A percentile compares a stretch with the other conserved stretches of the same genome.
phyloP scores from a whole-genome alignment of 2,329 filamentous ascomycete genomes.

The Nothomitra cinnamomea region DNA sequence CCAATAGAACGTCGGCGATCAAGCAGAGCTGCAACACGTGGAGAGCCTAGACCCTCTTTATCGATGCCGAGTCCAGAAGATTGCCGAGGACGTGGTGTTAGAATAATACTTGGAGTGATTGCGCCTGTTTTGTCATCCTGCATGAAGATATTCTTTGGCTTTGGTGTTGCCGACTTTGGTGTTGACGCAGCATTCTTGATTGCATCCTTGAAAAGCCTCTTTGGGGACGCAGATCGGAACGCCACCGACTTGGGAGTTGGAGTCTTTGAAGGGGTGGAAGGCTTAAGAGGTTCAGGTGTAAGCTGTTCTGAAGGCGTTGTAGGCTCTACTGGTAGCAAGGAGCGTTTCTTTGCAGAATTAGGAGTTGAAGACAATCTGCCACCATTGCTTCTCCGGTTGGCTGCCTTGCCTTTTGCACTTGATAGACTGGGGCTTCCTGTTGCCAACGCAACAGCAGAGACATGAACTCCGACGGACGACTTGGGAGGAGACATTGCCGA shows the following conservation, averaged over 20 bases:
- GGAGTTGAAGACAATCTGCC: conserved; percentile 27
- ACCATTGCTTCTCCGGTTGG: conserved; percentile 31
- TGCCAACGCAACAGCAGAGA: conserved; percentile 25
- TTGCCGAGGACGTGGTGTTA: conserved; percentile 42
- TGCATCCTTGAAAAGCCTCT: conserved; percentile 28
- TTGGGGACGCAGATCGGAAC: conserved; percentile 31
- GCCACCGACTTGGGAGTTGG: conserved; percentile 30
- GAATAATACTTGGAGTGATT: conserved; percentile 43
- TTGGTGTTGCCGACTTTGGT: conserved; percentile 17
- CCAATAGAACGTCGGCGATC: conserved; percentile 56
- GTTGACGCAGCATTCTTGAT: conserved; percentile 17
- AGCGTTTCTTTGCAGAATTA: conserved; percentile 19
- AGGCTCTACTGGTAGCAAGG: conserved; percentile 20
- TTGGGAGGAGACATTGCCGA: conserved; percentile 16
- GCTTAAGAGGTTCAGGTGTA: conserved; percentile 27
- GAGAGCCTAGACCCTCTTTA: conserved; percentile 55
- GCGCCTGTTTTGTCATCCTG: conserved; percentile 35
- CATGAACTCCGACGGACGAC: conserved; percentile 6
- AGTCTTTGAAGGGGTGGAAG: conserved; percentile 32
- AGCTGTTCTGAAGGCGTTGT: conserved; percentile 23
- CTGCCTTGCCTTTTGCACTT: conserved; percentile 32
- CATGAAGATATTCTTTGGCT: conserved; percentile 31
- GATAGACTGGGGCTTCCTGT: conserved; percentile 38
- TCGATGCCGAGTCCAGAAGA: conserved; percentile 55
- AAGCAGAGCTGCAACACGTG: conserved; percentile 52